These are phyloP conservation scores for Heterobasidion parviporum DNA, from an alignment of 1,284 basidiomycete species.

Conservation along the genomic window DNA sequence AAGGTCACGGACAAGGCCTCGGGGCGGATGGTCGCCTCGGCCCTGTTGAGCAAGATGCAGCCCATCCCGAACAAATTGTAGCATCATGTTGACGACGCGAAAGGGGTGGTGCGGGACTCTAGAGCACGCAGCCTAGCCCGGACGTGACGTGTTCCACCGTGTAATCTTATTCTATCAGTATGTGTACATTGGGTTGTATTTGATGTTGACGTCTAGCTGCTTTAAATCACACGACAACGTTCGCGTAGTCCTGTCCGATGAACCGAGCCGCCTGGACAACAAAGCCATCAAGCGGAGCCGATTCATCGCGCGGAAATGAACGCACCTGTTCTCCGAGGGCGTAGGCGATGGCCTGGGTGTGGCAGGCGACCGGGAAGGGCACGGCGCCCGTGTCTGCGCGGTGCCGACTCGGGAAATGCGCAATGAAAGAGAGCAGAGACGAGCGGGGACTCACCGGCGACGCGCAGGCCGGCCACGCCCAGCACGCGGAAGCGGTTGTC, in stretches of 20 bases:
- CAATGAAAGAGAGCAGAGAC: no score
- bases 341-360: neutral
- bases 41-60: constrained; percentile 63
- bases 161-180: neutral
- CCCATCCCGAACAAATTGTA: constrained; percentile 20
- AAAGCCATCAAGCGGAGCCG: neutral
- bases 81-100: no score
- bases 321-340: neutral
- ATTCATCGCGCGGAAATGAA: neutral
- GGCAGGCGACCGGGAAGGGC: neutral
- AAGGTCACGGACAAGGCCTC: constrained; percentile 50
- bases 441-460: neutral
- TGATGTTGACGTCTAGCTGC: neutral
- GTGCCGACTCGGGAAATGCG: neutral
- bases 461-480: neutral
- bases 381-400: neutral
- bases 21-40: constrained; percentile 51
- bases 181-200: neutral
- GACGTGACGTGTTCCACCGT: neutral
- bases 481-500: neutral
- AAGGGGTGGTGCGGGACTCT: neutral
- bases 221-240: neutral
- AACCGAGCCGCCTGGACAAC: neutral
- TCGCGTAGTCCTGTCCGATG: neutral
- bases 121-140: neutral